Conservation (phyloP, 805 yeast genomes). For the Starmerella tilneyi region DNA sequence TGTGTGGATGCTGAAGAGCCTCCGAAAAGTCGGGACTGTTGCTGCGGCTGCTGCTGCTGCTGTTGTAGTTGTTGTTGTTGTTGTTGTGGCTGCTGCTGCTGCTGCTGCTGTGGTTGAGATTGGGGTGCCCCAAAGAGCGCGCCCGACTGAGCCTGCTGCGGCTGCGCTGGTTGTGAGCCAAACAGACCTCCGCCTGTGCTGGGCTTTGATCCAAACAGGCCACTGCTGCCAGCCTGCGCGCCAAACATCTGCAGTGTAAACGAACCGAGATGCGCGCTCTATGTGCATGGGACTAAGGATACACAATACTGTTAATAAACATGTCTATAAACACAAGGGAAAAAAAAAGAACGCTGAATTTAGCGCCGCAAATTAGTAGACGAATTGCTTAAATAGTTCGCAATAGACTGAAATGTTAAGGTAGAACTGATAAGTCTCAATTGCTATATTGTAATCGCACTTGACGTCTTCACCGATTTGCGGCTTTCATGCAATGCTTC, state of each 20-base stretch:
- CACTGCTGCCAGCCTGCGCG: constrained; percentile 25
- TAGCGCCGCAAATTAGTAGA: too few species aligned
- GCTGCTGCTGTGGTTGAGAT: constrained; percentile 8
- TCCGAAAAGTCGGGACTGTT: constrained; percentile 15
- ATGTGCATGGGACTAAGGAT: too few species aligned
- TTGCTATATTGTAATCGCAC: too few species aligned
- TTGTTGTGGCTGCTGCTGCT: constrained; percentile 4
- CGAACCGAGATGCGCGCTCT: too few species aligned
- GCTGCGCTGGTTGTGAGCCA: constrained; percentile 10
- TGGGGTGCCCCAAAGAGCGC: constrained; percentile 1
- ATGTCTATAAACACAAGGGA: too few species aligned
- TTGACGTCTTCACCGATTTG: too few species aligned
- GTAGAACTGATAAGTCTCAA: too few species aligned
- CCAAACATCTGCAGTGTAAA: neutral
- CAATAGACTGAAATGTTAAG: too few species aligned
- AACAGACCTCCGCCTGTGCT: constrained; percentile 23
- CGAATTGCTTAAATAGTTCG: too few species aligned
- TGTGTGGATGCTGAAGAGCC: neutral
- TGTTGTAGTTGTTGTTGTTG: constrained; percentile 22
- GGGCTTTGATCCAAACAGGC: constrained; percentile 31
- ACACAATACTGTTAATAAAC: too few species aligned
- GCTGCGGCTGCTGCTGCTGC: constrained; percentile 22
- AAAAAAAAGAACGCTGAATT: too few species aligned
- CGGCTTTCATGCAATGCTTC: too few species aligned
- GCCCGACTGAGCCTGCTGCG: constrained; percentile 1